A percentile compares a stretch with the other conserved stretches of the same genome.
Conservation (phyloP, 805 yeast species). For the Teunomyces aglyptinius region DNA sequence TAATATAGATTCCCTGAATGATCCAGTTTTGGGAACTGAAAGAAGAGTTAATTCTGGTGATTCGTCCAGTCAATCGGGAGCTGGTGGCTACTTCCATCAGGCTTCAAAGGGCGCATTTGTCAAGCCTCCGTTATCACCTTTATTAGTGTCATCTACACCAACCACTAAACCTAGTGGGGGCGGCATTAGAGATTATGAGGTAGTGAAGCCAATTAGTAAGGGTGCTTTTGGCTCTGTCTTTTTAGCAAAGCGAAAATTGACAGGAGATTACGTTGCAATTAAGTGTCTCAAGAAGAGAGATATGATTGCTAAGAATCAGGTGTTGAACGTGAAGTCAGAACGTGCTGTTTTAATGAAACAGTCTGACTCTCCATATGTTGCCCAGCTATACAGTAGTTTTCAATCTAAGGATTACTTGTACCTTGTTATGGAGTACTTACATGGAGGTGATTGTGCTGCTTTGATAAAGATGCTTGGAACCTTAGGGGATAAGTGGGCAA, state of each 20-base stretch:
- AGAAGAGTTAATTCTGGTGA: conserved; percentile 22
- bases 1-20: conserved; percentile 10
- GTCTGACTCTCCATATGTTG: conserved; percentile 89
- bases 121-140: conserved; percentile 77
- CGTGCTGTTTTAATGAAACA: conserved; percentile 98
- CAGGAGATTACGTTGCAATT: conserved; percentile 95
- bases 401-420: conserved; percentile 85
- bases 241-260: conserved; percentile 73
- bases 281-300: conserved; percentile 89
- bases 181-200: conserved; percentile 82
- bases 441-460: conserved; percentile 95
- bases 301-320: conserved; percentile 97
- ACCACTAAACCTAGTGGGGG: conserved; percentile 55
- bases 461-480: conserved; percentile 78
- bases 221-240: conserved; percentile 98
- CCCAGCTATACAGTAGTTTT: conserved; percentile 81
- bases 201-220: conserved; percentile 88
- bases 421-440: conserved; percentile 92
- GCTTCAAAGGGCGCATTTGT: conserved; percentile 3
- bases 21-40: conserved; percentile 11
- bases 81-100: neutral
- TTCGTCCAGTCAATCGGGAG: conserved; percentile 1
- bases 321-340: conserved; percentile 90
- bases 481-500: conserved; percentile 83
- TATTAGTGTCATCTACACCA: conserved; percentile 65